These are phyloP conservation scores for Auricularia heimuer DNA, from an alignment of 768 basidiomycete genomes.

Conservation along the genomic window DNA sequence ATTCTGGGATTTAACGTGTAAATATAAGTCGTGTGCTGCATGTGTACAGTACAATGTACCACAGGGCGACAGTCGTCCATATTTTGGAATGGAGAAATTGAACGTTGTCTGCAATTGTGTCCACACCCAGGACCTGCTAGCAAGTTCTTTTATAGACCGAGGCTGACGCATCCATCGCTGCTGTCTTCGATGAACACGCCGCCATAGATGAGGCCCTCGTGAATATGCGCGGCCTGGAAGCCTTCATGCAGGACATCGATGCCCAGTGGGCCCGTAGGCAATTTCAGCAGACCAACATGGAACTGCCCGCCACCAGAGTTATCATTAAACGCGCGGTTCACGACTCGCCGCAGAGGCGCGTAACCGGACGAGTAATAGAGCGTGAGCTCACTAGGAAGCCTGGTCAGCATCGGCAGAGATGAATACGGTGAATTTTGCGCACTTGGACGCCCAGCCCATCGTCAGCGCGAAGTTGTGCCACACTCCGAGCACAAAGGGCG, in stretches of 20 bases:
- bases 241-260: constrained; percentile 48
- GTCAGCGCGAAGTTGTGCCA: constrained; percentile 58
- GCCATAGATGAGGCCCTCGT: constrained; percentile 46
- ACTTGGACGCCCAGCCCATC: constrained; percentile 40
- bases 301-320: constrained; percentile 46
- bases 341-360: constrained; percentile 32
- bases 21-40: too few relatives aligned
- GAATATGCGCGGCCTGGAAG: constrained; percentile 38
- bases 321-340: constrained; percentile 31
- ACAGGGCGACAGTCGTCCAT: too few relatives aligned
- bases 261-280: constrained; percentile 16
- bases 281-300: constrained; percentile 53
- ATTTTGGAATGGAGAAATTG: too few relatives aligned
- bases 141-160: background rate
- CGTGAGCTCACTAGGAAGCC: constrained; percentile 27
- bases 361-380: constrained; percentile 42
- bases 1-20: too few relatives aligned
- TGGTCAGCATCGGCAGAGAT: background rate
- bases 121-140: too few relatives aligned
- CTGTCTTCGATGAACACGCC: constrained; percentile 44
- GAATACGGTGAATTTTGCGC: background rate
- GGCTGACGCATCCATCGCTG: constrained; percentile 2
- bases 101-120: too few relatives aligned
- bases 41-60: too few relatives aligned
- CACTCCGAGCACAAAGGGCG: constrained; percentile 29